Evolutionary conservation across 164 flowering plant genomes (phyloP).

Genomic region (Vitis rotundifolia): DNA sequence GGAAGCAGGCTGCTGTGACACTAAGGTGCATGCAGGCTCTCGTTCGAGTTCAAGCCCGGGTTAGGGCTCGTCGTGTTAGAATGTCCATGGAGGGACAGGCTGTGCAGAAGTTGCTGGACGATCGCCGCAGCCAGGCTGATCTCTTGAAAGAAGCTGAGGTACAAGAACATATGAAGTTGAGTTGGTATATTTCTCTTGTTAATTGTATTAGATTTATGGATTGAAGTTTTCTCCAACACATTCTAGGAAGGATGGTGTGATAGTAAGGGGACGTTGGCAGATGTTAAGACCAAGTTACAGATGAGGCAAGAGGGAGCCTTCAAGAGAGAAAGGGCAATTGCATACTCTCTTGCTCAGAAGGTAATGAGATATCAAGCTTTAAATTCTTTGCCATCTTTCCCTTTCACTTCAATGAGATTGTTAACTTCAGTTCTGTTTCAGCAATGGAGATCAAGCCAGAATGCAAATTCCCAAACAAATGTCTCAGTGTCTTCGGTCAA

Average conservation of each 20-base stretch:
- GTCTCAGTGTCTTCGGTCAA: constrained; percentile 31
- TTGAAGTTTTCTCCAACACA: not conserved
- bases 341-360: constrained; percentile 82
- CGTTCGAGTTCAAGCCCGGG: constrained; percentile 86
- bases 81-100: constrained; percentile 95
- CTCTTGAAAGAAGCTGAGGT: constrained; percentile 88
- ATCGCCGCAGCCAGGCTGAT: constrained; percentile 59
- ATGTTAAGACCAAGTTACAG: constrained; percentile 66
- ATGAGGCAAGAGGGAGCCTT: constrained; percentile 86
- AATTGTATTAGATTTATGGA: not conserved
- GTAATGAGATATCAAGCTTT: constrained; percentile 23
- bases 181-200: not conserved
- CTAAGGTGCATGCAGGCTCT: constrained; percentile 91
- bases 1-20: constrained; percentile 92
- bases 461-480: constrained; percentile 28
- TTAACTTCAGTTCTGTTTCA: constrained; percentile 21
- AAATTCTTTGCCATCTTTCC: too few relatives aligned
- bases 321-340: constrained; percentile 90
- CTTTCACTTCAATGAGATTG: too few relatives aligned
- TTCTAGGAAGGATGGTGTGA: constrained; percentile 91
- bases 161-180: not conserved
- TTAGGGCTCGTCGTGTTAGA: constrained; percentile 85
- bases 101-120: constrained; percentile 68
- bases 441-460: constrained; percentile 67
- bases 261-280: constrained; percentile 69